A percentile compares a stretch with the other conserved stretches of the same genome.
phyloP scores from a whole-genome alignment of 768 basidiomycete species.

The Erythrobasidium yunnanense region DNA sequence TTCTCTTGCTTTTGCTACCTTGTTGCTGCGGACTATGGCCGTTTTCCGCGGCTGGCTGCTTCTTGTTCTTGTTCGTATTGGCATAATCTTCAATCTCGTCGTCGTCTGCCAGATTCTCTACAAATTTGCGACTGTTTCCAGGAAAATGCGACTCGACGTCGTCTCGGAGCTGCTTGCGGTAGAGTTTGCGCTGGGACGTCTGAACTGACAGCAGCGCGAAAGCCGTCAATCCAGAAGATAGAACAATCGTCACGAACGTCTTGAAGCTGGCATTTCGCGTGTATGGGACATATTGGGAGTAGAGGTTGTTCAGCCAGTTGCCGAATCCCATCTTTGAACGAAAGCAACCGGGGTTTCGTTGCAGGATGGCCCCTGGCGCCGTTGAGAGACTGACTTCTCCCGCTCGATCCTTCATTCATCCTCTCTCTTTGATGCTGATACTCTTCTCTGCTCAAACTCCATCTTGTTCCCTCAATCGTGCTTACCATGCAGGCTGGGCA shows the following conservation, averaged over 20 bases:
- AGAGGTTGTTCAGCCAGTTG: neutral
- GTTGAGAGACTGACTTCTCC: too few species aligned
- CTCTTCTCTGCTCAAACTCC: too few species aligned
- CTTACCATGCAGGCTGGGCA: too few species aligned
- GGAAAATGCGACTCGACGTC: neutral
- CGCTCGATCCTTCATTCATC: too few species aligned
- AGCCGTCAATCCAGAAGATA: neutral
- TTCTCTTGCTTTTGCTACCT: neutral
- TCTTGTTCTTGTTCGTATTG: neutral
- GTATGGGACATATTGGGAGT: neutral
- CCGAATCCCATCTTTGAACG: neutral
- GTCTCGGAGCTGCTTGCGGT: constrained; percentile 17
- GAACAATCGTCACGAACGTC: neutral
- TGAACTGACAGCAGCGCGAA: constrained; percentile 9
- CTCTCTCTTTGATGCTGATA: too few species aligned
- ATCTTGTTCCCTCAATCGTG: too few species aligned
- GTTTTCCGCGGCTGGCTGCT: constrained; percentile 15
- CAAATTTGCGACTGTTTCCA: neutral
- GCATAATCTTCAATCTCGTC: neutral
- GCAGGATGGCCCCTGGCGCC: too few species aligned
- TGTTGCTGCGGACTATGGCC: constrained; percentile 4
- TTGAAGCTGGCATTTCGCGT: neutral
- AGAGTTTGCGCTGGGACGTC: constrained; percentile 2
- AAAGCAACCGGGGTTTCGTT: too few species aligned
- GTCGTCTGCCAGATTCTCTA: too few species aligned